Base-by-base conservation (phyloP, 2,329 filamentous ascomycete genomes). In the Aspergillus sp. region DNA sequence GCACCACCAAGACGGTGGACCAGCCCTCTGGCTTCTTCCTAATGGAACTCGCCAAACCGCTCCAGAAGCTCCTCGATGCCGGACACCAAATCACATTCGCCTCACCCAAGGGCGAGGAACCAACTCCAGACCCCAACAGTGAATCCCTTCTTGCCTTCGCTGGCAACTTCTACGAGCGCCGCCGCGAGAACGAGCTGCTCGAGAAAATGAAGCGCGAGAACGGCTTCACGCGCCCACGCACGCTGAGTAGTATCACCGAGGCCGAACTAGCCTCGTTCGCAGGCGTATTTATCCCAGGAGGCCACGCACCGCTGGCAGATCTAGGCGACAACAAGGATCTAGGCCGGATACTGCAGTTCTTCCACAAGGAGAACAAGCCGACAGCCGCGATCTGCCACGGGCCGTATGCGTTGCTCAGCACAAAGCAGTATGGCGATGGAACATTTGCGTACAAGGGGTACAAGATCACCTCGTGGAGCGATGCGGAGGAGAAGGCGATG, bases 311-410 rank as follows among this genome's bases (percentile, higher is more conserved):
- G 4, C 62, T 80, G 39, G 58, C 64, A 2, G 77, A 80, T 62
- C 62, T 80, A 0, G 77, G 77, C 0, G 71, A 70, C 15, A 70
- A 80, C 55, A 55, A 67, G 3, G 76, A 80, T 2, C 66, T 80
- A 6, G 78, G 77, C 0, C 70, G 77, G 4, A 76, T 80, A 3
- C 51, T 80, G 51, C 62, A 60, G 2, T 73, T 76, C 31, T 80
- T 80, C 61, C 75, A 80, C 53, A 46, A 48, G 2, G 60, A 71
- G 57, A 64, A 69, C 4, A 80, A 80, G 59, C 77, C 78, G 0
- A 80, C 78, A 0, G 77, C 76, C 1, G 74, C 72, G 3, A 74
- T 80, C n/a, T 80, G 78, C 40, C 78, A 81, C 54, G 79, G 79
- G 1, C 77, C 78, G 0, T 79, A 75, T 63, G 79, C 77, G 1